phyloP scores from a whole-genome alignment of 2,329 filamentous ascomycete genomes.

The Aspergillus ochraceoroseus region DNA sequence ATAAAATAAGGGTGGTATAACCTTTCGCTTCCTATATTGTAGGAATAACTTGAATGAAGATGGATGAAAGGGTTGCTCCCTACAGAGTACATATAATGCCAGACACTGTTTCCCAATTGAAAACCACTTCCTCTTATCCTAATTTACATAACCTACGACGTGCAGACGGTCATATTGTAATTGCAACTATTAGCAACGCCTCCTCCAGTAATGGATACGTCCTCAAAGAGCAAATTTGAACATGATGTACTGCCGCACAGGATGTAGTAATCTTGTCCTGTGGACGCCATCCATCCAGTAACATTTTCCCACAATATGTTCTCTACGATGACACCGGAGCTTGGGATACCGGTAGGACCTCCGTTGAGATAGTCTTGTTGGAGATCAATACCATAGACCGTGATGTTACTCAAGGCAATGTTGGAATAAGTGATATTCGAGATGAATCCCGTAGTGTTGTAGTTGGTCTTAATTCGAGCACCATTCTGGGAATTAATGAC shows the following conservation, averaged over 20 bases:
- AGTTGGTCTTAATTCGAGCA: slow-evolving; percentile 41
- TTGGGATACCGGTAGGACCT: slow-evolving; percentile 37
- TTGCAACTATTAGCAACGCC: slow-evolving; percentile 28
- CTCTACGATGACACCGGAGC: slow-evolving; percentile 38
- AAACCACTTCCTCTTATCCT: no score
- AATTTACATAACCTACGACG: no score
- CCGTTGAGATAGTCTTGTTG: slow-evolving; percentile 53
- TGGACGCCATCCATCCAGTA: slow-evolving; percentile 32
- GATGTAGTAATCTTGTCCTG: slow-evolving; percentile 36
- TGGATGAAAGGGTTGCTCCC: no score
- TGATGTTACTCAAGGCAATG: slow-evolving; percentile 45
- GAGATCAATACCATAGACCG: slow-evolving; percentile 50
- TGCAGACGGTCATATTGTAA: no score
- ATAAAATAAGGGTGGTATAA: no score
- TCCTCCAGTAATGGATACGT: slow-evolving; percentile 37
- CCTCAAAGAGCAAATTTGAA: slow-evolving; percentile 35
- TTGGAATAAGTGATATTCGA: slow-evolving; percentile 46
- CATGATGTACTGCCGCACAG: slow-evolving; percentile 42
- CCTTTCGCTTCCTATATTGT: no score
- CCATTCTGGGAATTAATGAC: slow-evolving; percentile 45
- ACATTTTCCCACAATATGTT: slow-evolving; percentile 37
- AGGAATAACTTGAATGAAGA: no score
- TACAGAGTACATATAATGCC: no score
- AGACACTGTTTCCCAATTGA: no score
- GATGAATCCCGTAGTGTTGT: slow-evolving; percentile 38